Conservation (phyloP, 2,329 filamentous ascomycete species). For the Ceratocystis eucalypticola region DNA sequence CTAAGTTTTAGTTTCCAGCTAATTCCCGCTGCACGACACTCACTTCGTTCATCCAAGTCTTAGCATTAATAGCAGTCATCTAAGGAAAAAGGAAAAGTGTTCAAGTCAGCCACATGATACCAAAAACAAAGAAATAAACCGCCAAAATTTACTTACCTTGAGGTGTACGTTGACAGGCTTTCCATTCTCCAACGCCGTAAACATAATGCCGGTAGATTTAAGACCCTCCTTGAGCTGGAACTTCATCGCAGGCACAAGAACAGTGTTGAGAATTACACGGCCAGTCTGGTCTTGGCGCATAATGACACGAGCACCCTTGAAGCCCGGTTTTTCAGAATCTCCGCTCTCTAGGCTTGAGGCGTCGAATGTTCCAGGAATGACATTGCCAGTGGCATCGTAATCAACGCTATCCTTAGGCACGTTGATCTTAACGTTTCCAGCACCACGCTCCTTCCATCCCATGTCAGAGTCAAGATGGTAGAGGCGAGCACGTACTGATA, state of each 20-base stretch:
- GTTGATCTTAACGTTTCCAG: constrained; percentile 75
- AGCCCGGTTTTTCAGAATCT: constrained; percentile 20
- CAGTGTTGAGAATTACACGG: constrained; percentile 74
- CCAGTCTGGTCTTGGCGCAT: constrained; percentile 87
- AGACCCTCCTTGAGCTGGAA: constrained; percentile 65
- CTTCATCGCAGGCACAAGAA: constrained; percentile 62
- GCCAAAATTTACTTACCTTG: constrained; percentile 34
- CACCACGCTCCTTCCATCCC: constrained; percentile 81
- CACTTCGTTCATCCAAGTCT: constrained; percentile 38
- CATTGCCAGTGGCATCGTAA: constrained; percentile 38
- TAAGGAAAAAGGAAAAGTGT: constrained; percentile 22
- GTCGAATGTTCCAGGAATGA: constrained; percentile 43
- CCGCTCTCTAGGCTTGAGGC: constrained; percentile 32
- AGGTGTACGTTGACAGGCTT: constrained; percentile 47
- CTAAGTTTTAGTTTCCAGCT: constrained; percentile 26
- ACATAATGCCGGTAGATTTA: constrained; percentile 55
- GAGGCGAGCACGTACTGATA: constrained; percentile 68
- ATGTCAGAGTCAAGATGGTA: constrained; percentile 60
- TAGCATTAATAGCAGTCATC: constrained; percentile 42
- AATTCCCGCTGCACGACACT: constrained; percentile 39
- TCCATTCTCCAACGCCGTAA: constrained; percentile 47
- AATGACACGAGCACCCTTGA: constrained; percentile 56
- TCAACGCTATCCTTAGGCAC: constrained; percentile 45
- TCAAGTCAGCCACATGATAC: background rate
- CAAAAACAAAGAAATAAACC: background rate